Evolutionary conservation across 805 yeast genomes (phyloP).

Genomic region (Candida nanaspora): DNA sequence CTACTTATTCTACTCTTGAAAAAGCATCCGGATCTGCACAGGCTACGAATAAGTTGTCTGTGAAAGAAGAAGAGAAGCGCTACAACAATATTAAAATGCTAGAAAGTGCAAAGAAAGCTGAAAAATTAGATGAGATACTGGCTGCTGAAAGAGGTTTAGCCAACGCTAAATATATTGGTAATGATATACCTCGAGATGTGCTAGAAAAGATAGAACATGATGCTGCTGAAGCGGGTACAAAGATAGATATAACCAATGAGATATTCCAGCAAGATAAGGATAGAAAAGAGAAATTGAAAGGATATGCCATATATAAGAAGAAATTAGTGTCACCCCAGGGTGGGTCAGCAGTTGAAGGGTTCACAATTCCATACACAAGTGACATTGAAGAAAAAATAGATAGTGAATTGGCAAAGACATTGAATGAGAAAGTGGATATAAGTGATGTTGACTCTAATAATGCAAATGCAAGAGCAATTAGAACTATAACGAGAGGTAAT

Average conservation of each 20-base stretch:
- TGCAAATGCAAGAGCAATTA: slow-evolving; percentile 51
- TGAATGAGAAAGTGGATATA: slow-evolving; percentile 45
- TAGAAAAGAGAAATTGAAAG: slow-evolving; percentile 45
- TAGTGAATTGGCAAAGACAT: slow-evolving; percentile 46
- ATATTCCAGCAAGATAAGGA: slow-evolving; percentile 39
- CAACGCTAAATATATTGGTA: slow-evolving; percentile 39
- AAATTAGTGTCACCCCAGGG: slow-evolving; percentile 55
- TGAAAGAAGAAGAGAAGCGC: slow-evolving; percentile 13
- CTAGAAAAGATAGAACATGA: slow-evolving; percentile 20
- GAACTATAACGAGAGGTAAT: slow-evolving; percentile 64
- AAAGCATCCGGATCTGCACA: slow-evolving; percentile 1
- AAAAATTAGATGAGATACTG: slow-evolving; percentile 45
- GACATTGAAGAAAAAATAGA: slow-evolving; percentile 61
- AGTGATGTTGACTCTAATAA: slow-evolving; percentile 50
- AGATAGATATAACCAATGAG: slow-evolving; percentile 36
- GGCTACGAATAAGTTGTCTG: slow-evolving; percentile 13
- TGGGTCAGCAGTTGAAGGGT: slow-evolving; percentile 23
- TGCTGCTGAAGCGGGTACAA: slow-evolving; percentile 32
- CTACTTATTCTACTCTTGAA: slow-evolving; percentile 16
- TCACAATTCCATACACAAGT: slow-evolving; percentile 54
- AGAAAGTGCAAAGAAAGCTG: slow-evolving; percentile 41
- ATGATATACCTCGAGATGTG: slow-evolving; percentile 25
- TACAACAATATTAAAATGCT: slow-evolving; percentile 8
- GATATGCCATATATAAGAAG: slow-evolving; percentile 50
- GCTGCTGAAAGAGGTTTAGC: slow-evolving; percentile 56